Percentiles rank a stretch among this genome's conserved stretches.
phyloP scores from a whole-genome alignment of 2,329 filamentous ascomycete species.

The Colletotrichum sp. region DNA sequence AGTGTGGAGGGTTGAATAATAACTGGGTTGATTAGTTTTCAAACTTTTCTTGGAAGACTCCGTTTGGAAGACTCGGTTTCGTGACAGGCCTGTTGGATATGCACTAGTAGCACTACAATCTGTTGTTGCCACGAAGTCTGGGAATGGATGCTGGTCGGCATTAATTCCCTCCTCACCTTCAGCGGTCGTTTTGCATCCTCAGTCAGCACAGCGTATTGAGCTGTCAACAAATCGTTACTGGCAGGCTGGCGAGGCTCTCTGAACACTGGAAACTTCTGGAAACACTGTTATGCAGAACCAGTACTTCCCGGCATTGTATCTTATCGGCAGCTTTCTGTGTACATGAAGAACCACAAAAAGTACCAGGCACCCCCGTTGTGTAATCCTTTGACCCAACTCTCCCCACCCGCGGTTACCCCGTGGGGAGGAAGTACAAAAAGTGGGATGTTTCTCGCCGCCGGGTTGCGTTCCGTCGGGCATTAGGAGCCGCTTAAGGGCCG shows the following conservation, averaged over 20 bases:
- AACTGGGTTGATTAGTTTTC: background rate
- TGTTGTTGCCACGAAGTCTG: background rate
- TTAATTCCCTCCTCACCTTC: background rate
- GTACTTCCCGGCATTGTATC: background rate
- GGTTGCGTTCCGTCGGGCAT: background rate
- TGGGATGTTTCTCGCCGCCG: background rate
- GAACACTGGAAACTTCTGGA: background rate
- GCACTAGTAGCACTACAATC: background rate
- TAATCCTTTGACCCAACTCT: background rate
- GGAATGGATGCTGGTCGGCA: background rate
- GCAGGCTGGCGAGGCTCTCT: background rate
- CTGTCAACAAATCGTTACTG: background rate
- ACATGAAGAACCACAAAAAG: background rate
- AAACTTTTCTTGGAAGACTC: background rate
- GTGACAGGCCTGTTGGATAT: background rate
- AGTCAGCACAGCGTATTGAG: background rate
- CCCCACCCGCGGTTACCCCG: background rate
- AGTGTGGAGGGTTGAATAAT: background rate
- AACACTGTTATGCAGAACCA: background rate
- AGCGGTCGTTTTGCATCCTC: accelerated
- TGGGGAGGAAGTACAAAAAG: background rate
- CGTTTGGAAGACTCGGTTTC: background rate
- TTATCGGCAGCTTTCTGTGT: background rate
- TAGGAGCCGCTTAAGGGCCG: background rate
- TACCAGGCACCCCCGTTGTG: background rate